A percentile compares a stretch with the other conserved stretches of the same genome.
Conservation (phyloP, 2,329 filamentous ascomycete species). For the Nemania diffusa region DNA sequence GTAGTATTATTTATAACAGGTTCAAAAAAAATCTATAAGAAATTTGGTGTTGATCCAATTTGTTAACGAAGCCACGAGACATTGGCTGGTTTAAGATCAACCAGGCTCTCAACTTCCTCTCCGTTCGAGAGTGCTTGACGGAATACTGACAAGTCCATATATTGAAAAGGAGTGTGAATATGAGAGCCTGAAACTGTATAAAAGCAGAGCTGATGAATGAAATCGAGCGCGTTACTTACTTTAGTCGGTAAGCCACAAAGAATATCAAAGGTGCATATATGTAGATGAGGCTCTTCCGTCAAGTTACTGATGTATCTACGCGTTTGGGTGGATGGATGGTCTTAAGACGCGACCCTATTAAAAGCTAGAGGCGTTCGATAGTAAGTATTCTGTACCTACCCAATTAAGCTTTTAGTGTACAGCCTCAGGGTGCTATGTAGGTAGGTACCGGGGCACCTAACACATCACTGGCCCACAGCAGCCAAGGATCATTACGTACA, state of each 20-base stretch:
- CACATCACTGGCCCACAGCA: background rate
- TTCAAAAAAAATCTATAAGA: background rate
- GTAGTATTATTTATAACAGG: background rate
- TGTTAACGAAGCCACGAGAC: background rate
- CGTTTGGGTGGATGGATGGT: slow-evolving; percentile 34
- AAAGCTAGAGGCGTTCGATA: slow-evolving; percentile 36
- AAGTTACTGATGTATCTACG: slow-evolving; percentile 5
- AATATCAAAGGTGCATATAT: background rate
- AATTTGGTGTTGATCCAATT: background rate
- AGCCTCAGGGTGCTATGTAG: background rate
- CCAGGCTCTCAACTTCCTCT: background rate
- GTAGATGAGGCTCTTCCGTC: slow-evolving; percentile 18
- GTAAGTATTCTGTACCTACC: no score
- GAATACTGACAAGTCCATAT: background rate
- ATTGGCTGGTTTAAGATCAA: background rate
- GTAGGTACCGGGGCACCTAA: background rate
- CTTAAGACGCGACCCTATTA: slow-evolving; percentile 45
- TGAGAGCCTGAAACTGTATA: no score
- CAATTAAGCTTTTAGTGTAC: background rate
- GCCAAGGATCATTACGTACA: slow-evolving; percentile 19
- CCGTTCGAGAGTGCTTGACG: background rate
- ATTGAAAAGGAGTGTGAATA: background rate
- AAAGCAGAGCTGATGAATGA: background rate
- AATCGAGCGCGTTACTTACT: background rate
- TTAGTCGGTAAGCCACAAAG: background rate